A percentile compares a stretch with the other conserved stretches of the same genome.
These are phyloP conservation scores for Candida insectalens DNA, from an alignment of 805 yeast species.

Conservation along the genomic window DNA sequence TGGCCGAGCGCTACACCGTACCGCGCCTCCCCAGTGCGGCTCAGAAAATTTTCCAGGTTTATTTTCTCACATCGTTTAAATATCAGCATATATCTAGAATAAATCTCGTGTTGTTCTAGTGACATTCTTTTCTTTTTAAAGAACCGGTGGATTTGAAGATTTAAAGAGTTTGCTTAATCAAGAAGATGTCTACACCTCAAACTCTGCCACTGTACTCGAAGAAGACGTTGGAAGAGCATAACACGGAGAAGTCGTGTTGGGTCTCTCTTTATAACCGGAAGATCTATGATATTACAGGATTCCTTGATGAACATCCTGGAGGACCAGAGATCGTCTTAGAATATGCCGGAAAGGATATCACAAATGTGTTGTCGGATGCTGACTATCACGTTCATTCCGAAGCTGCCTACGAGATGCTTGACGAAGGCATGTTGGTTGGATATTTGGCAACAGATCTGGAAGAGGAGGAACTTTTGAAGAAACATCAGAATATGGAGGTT, in stretches of 20 bases:
- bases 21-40: too few relatives aligned
- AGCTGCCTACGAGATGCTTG: slow-evolving; percentile 80
- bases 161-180: not conserved
- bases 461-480: slow-evolving; percentile 54
- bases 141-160: too few relatives aligned
- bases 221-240: slow-evolving; percentile 44
- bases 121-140: too few relatives aligned
- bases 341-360: slow-evolving; percentile 52
- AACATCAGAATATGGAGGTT: slow-evolving; percentile 43
- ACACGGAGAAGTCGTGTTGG: slow-evolving; percentile 53
- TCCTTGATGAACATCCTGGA: slow-evolving; percentile 65
- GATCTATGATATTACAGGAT: slow-evolving; percentile 73
- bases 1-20: too few relatives aligned
- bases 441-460: slow-evolving; percentile 76
- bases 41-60: too few relatives aligned
- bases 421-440: slow-evolving; percentile 76
- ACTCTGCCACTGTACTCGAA: slow-evolving; percentile 52
- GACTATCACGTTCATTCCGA: slow-evolving; percentile 74
- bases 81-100: too few relatives aligned
- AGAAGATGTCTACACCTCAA: slow-evolving; percentile 1
- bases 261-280: slow-evolving; percentile 73
- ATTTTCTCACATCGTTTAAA: too few relatives aligned
- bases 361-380: slow-evolving; percentile 67
- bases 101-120: too few relatives aligned
- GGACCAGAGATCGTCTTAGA: slow-evolving; percentile 50